Evolutionary conservation across 164 flowering plant species (phyloP).

Genomic region (Liquidambar formosana): DNA sequence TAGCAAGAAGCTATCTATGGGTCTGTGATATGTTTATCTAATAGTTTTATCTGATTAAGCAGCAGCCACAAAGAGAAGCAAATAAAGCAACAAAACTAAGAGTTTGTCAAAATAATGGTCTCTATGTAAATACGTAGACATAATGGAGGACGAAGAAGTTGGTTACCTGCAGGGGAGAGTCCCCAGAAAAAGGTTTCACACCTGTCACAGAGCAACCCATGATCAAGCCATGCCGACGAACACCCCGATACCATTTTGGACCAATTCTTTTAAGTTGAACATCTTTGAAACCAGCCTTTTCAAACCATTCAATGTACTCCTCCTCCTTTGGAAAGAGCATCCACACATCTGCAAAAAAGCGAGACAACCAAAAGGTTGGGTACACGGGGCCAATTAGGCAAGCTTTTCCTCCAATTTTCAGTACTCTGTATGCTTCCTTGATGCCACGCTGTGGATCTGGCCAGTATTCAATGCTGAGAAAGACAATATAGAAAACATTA

Average conservation of each 20-base stretch:
- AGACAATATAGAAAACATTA: conserved; percentile 1
- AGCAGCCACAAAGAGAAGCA: too few relatives aligned
- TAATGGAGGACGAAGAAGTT: background rate
- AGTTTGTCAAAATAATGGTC: too few relatives aligned
- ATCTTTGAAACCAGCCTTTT: conserved; percentile 81
- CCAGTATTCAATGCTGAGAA: conserved; percentile 90
- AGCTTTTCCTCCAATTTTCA: conserved; percentile 85
- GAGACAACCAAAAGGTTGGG: conserved; percentile 88
- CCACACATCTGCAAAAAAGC: conserved; percentile 95
- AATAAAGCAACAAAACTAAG: too few relatives aligned
- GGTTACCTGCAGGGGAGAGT: conserved; percentile 48
- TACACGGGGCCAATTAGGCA: conserved; percentile 91
- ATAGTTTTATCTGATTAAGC: too few relatives aligned
- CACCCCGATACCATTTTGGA: conserved; percentile 97
- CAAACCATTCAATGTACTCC: conserved; percentile 92
- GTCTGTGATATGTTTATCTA: too few relatives aligned
- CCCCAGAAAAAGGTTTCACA: conserved; percentile 69
- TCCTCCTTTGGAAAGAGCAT: conserved; percentile 97
- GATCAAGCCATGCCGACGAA: conserved; percentile 89
- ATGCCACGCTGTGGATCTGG: conserved; percentile 97
- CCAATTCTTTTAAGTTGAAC: conserved; percentile 85
- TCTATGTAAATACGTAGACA: too few relatives aligned
- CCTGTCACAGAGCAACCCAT: conserved; percentile 98
- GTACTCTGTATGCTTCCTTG: conserved; percentile 90
- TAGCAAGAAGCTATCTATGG: too few relatives aligned